Base-by-base conservation (phyloP, 108 stramenopile genomes). In the Cyclotella atomus region DNA sequence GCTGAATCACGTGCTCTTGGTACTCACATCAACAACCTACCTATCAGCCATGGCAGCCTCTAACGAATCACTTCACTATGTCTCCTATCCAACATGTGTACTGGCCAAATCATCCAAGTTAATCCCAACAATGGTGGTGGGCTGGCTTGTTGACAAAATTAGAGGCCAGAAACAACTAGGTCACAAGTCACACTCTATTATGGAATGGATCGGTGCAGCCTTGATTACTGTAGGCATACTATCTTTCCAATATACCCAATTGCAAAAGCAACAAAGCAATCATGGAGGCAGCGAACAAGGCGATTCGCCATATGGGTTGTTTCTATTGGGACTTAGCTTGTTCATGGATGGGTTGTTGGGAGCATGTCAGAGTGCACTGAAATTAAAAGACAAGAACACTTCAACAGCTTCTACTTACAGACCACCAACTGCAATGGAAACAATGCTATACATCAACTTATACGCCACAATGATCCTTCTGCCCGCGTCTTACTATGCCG, bases 41-140 rank as follows among this genome's bases (percentile, higher is more conserved):
- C 71, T 92, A 29, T 59, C 79, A 46, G 94, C 94, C 68, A 95
- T 95, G 94, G 69, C 80, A 2, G 79, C 82, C 3, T 86, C 86
- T 32, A 95, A 95, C 63, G 91, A 95, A 71, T 78, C 89, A 9
- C 71, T 95, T 2, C 85, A 79, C n/a, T 92, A 82, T 60, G 94
- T 95, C 5, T 88, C 91, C 1, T 98, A 96, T 73, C 97, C 97
- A 12, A 91, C 95, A 25, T 92, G 91, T 49, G 93, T 96, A 0
- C 81, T 98, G 76, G 96, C 92, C 20, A 98, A 98, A 82, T 87
- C 87, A 43, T 95, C 95, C 65, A 98, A 98, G 85, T 83, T 98
- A 21, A 93, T 98, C 20, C 97, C 97, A 12, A 95, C 94, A 28
- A 97, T 98, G 95, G 49, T 91, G 2, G 89, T 88, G 46, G 91